Base-by-base conservation (phyloP, 2,329 filamentous ascomycete species). In the Trichoderma endophyticum region DNA sequence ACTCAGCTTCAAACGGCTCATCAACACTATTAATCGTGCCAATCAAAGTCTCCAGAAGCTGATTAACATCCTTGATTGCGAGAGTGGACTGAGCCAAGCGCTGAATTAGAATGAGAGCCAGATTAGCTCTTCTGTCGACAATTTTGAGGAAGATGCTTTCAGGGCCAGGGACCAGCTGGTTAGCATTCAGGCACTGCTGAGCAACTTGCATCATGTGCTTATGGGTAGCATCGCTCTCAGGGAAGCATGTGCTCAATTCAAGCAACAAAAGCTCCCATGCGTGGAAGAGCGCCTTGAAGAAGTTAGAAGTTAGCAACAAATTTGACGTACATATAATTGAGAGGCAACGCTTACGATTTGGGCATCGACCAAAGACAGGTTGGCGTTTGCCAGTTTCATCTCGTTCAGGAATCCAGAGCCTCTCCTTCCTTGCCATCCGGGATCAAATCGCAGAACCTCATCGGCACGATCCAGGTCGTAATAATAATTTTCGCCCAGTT, bases 281-380 rank as follows among this genome's bases (percentile, higher is more conserved):
- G 76, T 93, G 90, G 74, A 98, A 92, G 21, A 99, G 88, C 57
- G 90, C 88, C 91, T 93, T 77, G 12, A 18, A 57, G 6, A 43
- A 43, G 39, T 43, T 43, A n/a, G 6, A 54, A 6, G 51, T 64
- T 57, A 43, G 72, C 72, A 71, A 6, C 14, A 26, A 5, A 12
- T 30, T 15, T 32, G 4, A 14, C n/a, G 6, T 15, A 9, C 51
- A 21, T 6, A 57, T 6, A 32, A 30, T 60, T 57, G 4, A 14
- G 14, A 34, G 26, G 6, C 6, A 64, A 30, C 32, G 72, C 91
- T 82, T 85, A 93, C 91, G 75, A 96, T 91, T 83, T 99, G 94
- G 28, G 95, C 93, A 80, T 98, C 94, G 39, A 99, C 94, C 39
- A 97, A 85, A 28, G 95, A 97, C 67, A 99, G 81, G 80, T 99